phyloP scores from a whole-genome alignment of 768 basidiomycete genomes.

The Tylopilus sp. region DNA sequence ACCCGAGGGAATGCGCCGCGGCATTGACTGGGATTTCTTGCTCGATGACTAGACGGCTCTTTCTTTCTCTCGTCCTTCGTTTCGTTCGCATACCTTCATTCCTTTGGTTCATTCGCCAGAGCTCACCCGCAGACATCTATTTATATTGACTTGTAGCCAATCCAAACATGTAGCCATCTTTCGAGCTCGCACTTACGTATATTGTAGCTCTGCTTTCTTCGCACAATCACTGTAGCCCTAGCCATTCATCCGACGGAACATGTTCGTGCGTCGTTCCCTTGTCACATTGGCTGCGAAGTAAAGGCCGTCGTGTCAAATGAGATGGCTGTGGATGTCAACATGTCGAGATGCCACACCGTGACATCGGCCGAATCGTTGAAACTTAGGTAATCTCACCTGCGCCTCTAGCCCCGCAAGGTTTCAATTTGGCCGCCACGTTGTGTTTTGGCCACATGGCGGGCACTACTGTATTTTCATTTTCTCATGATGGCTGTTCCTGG shows the following conservation, averaged over 20 bases:
- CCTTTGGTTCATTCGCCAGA: slow-evolving; percentile 2
- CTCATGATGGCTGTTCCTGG: not conserved
- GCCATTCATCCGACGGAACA: slow-evolving; percentile 10
- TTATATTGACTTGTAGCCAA: slow-evolving; percentile 24
- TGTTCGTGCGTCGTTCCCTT: not conserved
- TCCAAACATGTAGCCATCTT: slow-evolving; percentile 25
- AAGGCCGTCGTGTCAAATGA: not conserved
- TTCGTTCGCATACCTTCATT: slow-evolving; percentile 18
- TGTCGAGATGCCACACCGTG: not conserved
- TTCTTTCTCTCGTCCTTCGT: not conserved
- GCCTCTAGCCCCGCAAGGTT: not conserved
- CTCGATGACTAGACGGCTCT: slow-evolving; percentile 52
- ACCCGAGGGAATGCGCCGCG: slow-evolving; percentile 40
- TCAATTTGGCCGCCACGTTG: not conserved
- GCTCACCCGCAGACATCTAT: slow-evolving; percentile 15
- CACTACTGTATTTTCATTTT: not conserved
- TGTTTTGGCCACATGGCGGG: not conserved
- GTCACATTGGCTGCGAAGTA: not conserved
- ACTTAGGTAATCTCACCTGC: not conserved
- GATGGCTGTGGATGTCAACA: not conserved
- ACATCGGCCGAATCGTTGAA: not conserved
- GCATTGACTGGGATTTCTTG: slow-evolving; percentile 77
- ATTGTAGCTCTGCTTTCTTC: slow-evolving; percentile 19
- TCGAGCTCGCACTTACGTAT: slow-evolving; percentile 7
- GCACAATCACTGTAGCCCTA: slow-evolving; percentile 24